Evolutionary conservation across 2,329 filamentous ascomycete genomes (phyloP).

Genomic region (Stagonosporopsis vannaccii): DNA sequence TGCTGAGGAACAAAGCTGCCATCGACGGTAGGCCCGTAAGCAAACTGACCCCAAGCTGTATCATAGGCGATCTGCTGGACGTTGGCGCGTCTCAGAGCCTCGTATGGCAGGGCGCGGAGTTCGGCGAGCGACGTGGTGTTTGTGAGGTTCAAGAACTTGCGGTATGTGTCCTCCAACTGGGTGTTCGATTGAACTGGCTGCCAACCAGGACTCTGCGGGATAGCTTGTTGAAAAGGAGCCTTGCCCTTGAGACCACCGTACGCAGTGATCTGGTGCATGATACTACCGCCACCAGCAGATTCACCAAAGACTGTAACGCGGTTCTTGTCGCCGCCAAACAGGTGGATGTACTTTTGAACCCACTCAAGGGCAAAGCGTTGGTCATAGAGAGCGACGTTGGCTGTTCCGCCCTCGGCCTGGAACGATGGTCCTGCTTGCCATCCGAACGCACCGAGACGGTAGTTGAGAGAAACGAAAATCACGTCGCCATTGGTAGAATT

Average conservation of each 20-base stretch:
- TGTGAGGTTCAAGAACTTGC: slow-evolving; percentile 40
- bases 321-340: slow-evolving; percentile 50
- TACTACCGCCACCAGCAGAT: slow-evolving; percentile 48
- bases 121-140: slow-evolving; percentile 46
- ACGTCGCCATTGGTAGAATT: slow-evolving; percentile 51
- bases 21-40: slow-evolving; percentile 47
- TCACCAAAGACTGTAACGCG: slow-evolving; percentile 51
- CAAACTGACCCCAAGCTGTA: slow-evolving; percentile 42
- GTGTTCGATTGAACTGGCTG: slow-evolving; percentile 33
- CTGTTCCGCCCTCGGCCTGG: slow-evolving; percentile 43
- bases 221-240: slow-evolving; percentile 48
- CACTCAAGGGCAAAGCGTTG: slow-evolving; percentile 52
- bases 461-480: slow-evolving; percentile 56
- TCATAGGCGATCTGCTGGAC: slow-evolving; percentile 40
- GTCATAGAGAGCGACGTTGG: slow-evolving; percentile 48
- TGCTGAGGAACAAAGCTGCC: slow-evolving; percentile 43
- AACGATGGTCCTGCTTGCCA: slow-evolving; percentile 45
- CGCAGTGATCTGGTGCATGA: slow-evolving; percentile 52
- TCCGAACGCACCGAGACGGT: slow-evolving; percentile 54
- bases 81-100: slow-evolving; percentile 46
- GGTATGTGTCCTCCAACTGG: slow-evolving; percentile 42
- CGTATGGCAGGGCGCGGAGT: slow-evolving; percentile 40
- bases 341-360: slow-evolving; percentile 50
- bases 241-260: slow-evolving; percentile 50
- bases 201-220: slow-evolving; percentile 53